These are phyloP conservation scores for Phytopythium sindhum DNA, from an alignment of 352 stramenopile species.

Conservation along the genomic window DNA sequence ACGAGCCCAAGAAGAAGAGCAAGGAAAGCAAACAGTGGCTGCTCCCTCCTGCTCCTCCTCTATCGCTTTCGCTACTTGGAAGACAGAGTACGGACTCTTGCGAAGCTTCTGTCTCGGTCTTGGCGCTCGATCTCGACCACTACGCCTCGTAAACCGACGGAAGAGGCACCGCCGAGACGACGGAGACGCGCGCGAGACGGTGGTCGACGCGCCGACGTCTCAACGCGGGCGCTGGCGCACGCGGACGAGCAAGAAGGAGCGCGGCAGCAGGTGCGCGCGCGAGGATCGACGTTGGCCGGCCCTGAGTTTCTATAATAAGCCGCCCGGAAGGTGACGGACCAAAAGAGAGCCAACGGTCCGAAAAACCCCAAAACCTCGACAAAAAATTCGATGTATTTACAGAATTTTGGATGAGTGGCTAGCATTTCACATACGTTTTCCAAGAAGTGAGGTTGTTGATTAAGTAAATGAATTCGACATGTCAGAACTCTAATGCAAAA, in stretches of 20 bases:
- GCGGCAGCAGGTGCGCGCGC: background rate
- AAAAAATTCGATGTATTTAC: background rate
- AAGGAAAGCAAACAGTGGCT: background rate
- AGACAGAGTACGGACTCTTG: conserved; percentile 2
- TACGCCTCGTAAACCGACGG: background rate
- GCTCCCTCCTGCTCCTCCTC: background rate
- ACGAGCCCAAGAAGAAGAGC: background rate
- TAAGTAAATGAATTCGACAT: no score
- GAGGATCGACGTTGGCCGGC: background rate
- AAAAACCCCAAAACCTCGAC: conserved; percentile 6
- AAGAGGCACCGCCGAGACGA: background rate
- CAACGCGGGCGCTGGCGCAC: background rate
- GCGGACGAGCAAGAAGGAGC: background rate
- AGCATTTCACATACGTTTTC: no score
- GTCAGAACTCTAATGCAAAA: no score
- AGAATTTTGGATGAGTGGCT: background rate
- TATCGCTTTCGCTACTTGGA: background rate
- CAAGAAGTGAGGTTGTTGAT: no score
- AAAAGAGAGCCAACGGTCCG: conserved; percentile 1
- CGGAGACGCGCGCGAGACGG: background rate
- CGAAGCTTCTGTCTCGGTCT: background rate
- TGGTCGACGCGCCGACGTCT: background rate
- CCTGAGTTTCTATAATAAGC: conserved; percentile 1
- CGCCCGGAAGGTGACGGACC: background rate
- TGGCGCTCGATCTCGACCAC: background rate